Evolutionary conservation across 495 filamentous ascomycete genomes (phyloP), one percentile per base, ranked within the genome.

Genomic region (Neurospora tetrasperma): DNA sequence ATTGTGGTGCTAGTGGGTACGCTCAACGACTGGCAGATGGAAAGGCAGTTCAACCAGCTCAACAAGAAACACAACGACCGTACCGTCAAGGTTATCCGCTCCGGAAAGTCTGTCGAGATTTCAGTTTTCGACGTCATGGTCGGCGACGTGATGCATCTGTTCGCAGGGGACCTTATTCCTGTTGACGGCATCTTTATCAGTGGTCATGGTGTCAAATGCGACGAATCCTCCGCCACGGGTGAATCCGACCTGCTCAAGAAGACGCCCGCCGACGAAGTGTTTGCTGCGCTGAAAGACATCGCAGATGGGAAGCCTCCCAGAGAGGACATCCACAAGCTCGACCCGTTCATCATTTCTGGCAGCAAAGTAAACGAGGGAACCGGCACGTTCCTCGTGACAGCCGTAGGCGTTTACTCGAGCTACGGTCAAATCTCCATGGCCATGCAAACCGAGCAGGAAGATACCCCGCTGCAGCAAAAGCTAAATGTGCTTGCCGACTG

Each of bases 391-490:
- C 78, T 97, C 70, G 90, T 96, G 62, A 98, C 95, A 2, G 89
- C 93, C 35, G 92, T 91, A 18, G 95, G 95, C 74, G 86, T 96
- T 39, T 87, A 97, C 79, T 93, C 94, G 4, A 92, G 89, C 73
- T 93, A 94, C 78, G 95, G 95, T 59, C 94, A 94, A 77, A 97
- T 93, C 69, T 91, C 97, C 88, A 96, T 98, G 93, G 92, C 93
- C 48, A 86, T 98, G 69, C 92, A 91, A 69, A 93, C 95, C 69
- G 92, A 95, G 73, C 90, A 90, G 75, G 94, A 97, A 75, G 93
- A 93, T 10, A 98, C 95, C 2, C 95, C 95, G 9, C 84, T 98
- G 66, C 95, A 98, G 80, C 91, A 89, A 35, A 98, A 98, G 82
- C 85, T 98, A 72, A 97, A 96, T 76, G 83, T 88, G 23, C 85